Percentiles rank a stretch among this genome's conserved stretches.
Conservation (phyloP, 768 basidiomycete species). For the Kwoniella pini region DNA sequence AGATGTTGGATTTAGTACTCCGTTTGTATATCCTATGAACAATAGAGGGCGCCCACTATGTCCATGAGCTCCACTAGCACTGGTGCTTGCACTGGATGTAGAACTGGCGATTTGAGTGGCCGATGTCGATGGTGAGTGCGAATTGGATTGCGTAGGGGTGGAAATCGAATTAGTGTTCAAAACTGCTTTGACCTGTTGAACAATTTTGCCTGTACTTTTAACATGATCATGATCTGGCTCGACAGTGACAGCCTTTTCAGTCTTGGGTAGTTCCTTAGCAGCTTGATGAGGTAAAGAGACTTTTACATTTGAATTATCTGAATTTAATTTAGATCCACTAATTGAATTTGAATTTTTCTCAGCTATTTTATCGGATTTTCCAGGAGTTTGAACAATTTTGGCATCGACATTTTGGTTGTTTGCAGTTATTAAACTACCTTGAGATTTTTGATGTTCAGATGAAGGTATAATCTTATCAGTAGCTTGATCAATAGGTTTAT, state of each 20-base stretch:
- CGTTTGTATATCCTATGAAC: slow-evolving; percentile 5
- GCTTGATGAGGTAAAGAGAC: slow-evolving; percentile 7
- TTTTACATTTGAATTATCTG: slow-evolving; percentile 14
- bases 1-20: not conserved
- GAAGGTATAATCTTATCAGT: not conserved
- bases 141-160: not conserved
- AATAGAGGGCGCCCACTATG: slow-evolving; percentile 2
- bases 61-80: too few species aligned
- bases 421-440: not conserved
- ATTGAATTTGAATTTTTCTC: slow-evolving; percentile 7
- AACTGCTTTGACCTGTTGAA: too few species aligned
- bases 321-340: slow-evolving; percentile 2
- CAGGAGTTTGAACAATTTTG: slow-evolving; percentile 20
- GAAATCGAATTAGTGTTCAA: not conserved
- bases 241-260: not conserved
- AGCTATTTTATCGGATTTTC: slow-evolving; percentile 13
- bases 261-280: not conserved
- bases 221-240: not conserved
- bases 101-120: not conserved
- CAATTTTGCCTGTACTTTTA: not conserved
- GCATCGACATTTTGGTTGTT: slow-evolving; percentile 2
- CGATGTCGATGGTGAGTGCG: not conserved
- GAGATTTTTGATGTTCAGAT: not conserved
- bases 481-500: not conserved
- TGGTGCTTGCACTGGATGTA: not conserved